Percentiles rank a stretch among this genome's conserved stretches.
These are phyloP conservation scores for Myrica gale DNA, from an alignment of 306 rosid species.

Conservation along the genomic window DNA sequence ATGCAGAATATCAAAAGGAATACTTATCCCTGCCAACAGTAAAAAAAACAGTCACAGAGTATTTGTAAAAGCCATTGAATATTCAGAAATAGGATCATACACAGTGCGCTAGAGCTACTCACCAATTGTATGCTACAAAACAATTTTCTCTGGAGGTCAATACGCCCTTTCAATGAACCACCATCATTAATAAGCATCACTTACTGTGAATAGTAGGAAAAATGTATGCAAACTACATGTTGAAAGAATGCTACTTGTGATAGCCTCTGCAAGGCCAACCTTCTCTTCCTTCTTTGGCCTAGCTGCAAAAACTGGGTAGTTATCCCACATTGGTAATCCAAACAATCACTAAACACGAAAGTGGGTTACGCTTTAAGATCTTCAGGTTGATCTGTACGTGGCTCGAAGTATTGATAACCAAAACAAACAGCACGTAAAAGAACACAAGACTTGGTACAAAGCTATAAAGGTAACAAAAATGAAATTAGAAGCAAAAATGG, in stretches of 20 bases:
- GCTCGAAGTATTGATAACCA: not conserved
- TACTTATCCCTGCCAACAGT: not conserved
- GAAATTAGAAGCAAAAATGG: not conserved
- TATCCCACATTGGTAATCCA: conserved; percentile 26
- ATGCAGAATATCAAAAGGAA: too few species aligned
- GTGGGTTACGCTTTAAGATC: accelerated
- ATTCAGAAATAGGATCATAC: conserved; percentile 23
- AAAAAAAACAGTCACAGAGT: not conserved
- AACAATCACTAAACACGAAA: not conserved
- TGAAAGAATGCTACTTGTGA: too few species aligned
- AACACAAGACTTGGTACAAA: not conserved
- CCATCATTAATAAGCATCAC: too few species aligned
- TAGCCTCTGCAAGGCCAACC: too few species aligned
- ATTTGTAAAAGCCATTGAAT: conserved; percentile 20
- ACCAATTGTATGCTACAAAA: conserved; percentile 97
- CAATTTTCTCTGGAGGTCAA: too few species aligned
- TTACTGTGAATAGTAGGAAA: too few species aligned
- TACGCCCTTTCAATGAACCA: too few species aligned
- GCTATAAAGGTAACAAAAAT: not conserved
- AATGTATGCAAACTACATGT: too few species aligned
- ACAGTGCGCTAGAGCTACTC: conserved; percentile 31
- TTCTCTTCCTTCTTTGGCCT: too few species aligned
- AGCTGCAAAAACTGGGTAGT: conserved; percentile 79
- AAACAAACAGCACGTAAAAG: not conserved
- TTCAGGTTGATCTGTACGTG: too few species aligned